Evolutionary conservation across 495 filamentous ascomycete genomes (phyloP), one percentile per base, ranked within the genome.

Genomic region (Daldinia vernicosa): DNA sequence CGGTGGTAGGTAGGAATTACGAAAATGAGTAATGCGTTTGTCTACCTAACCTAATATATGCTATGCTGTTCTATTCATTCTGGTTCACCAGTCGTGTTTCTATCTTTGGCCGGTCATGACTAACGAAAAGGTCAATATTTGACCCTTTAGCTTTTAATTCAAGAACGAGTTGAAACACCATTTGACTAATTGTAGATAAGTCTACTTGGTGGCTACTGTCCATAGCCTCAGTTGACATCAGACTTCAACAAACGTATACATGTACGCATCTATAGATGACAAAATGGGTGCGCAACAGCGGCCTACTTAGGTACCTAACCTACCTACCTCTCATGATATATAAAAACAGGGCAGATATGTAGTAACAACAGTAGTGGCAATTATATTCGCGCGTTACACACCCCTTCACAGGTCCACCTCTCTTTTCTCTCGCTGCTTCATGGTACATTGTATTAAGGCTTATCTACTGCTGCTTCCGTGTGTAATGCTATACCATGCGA

Each of bases 371-470:
- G 43, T 24, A 47, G 43, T 24, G 24, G 43, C 43, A 47, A 47
- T 19, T 24, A 47, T 47, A 24, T 47, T 24, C 19, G 17, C 43
- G 19, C 50, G 15, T n/a, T 24, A 30, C 24, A 17, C 24, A 3
- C 26, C 15, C 50, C 26, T 52, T 27, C 8, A 7, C 5, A 30
- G 12, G 33, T 14, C 12, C 11, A 2, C 14, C 14, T 53, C 6
- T 30, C 11, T 28, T 50, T 0, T 32, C 27, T 19, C 28, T 55
- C 1, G 33, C n/a, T 30, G 52, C 14, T 30, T 56, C 53, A 56
- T 56, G 27, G 53, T 67, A 67, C 56, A 61, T 59, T 63, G 69
- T 72, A 72, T 72, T 72, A 72, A 66, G 61, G 54, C 70, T 67
- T 69, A 72, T 72, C 61, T 72, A 72, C 14, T 35, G 28, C 54